Evolutionary conservation across 73 alveolate species (phyloP), one percentile per base, ranked within the genome.

Genomic region (Paramecium tetraurelia): DNA sequence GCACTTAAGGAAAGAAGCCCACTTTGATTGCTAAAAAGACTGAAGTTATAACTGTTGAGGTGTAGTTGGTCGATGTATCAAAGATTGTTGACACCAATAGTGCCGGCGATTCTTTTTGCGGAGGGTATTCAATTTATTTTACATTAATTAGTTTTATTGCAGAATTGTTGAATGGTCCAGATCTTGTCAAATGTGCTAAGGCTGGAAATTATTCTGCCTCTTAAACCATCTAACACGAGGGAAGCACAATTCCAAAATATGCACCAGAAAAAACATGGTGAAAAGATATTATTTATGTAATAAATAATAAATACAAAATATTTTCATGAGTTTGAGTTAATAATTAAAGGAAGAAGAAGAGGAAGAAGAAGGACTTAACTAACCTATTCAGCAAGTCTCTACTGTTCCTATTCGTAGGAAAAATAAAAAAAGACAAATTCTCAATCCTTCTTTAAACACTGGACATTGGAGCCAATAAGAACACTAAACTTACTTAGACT

Each of bases 101-200:
- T 35, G 99, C 99, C 18, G 99, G 99, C 12, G 99, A 98, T 90
- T 95, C 99, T 7, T 98, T 98, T 92, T 97, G 95, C 18, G 99
- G 99, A 70, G 99, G 99, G 90, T 80, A 80, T 16, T 20, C 5
- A 20, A 72, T 72, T 44, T 5, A 12, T 10, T 27, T 77, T 14
- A 11, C 4, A 75, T n/a, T 75, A 11, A 11, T 21, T 80, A 80
- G 90, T 20, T 97, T 98, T 94, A 92, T 98, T 43, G 93, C 98
- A 27, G 94, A 97, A 59, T 92, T 85, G 41, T 94, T 96, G 69
- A 93, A 94, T 86, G 99, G 99, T 53, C 92, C 96, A 63, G 97
- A 89, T 57, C 75, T 95, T 33, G 98, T 92, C 5, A 86, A 83
- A 59, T 53, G 95, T 43, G 93, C 86, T 3, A 86, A 63, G 3